These are phyloP conservation scores for Aspergillus mulundensis DNA, from an alignment of 495 filamentous ascomycete species.

Conservation along the genomic window DNA sequence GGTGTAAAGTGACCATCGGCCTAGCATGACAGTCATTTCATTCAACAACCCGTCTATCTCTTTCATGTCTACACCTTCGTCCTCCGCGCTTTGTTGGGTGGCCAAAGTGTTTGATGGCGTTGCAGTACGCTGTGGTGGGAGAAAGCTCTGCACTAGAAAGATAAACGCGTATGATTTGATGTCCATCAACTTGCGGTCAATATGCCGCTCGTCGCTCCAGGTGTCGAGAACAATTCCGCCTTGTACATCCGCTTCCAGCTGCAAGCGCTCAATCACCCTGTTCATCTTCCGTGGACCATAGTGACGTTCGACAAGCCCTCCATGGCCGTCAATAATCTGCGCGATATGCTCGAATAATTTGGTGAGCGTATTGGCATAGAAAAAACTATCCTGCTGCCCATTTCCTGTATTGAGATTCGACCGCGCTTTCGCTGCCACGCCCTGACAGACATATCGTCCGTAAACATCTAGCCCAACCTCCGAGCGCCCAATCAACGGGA, in stretches of 20 bases:
- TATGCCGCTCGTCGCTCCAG: constrained; percentile 82
- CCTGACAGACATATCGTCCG: constrained; percentile 90
- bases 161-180: constrained; percentile 96
- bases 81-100: constrained; percentile 56
- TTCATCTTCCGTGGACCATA: constrained; percentile 91
- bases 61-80: constrained; percentile 93
- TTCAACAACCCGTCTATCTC: constrained; percentile 83
- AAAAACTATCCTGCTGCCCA: constrained; percentile 64
- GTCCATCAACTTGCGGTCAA: constrained; percentile 84
- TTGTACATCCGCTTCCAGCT: constrained; percentile 92
- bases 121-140: constrained; percentile 61
- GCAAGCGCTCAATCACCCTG: constrained; percentile 89
- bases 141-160: constrained; percentile 91
- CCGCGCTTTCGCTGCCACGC: constrained; percentile 78
- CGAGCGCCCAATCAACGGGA: constrained; percentile 86
- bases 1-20: constrained; percentile 87
- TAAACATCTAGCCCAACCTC: constrained; percentile 92
- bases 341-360: constrained; percentile 96
- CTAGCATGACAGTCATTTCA: constrained; percentile 87
- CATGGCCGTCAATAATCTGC: constrained; percentile 88
- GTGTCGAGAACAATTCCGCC: constrained; percentile 96
- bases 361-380: constrained; percentile 87
- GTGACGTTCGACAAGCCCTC: constrained; percentile 83
- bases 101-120: constrained; percentile 64
- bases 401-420: constrained; percentile 65